Base-by-base conservation (phyloP, 2,329 filamentous ascomycete genomes). In the Pyricularia pennisetigena region DNA sequence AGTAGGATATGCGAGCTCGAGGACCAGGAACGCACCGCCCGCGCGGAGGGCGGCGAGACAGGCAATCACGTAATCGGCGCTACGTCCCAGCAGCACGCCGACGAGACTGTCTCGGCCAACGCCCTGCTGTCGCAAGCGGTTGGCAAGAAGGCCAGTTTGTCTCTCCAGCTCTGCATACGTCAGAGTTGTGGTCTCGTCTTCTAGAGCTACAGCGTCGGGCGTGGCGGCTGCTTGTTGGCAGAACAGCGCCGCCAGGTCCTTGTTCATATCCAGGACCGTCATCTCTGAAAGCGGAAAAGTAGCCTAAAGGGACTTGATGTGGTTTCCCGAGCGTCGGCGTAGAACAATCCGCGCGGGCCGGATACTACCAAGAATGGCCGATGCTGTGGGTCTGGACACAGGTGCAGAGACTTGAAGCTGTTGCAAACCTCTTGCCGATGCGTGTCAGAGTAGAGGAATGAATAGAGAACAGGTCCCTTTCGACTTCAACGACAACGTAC, bases 1-100 rank as follows among this genome's bases (percentile, higher is more conserved):
- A 0, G 89, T 86, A 16, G 91, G 91, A 71, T 94, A 94, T 3
- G 91, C 91, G 65, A 93, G 82, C 78, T 94, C 91, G 3, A 94
- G 85, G 2, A 94, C 91, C 5, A 94, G 82, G 74, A 93, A 94
- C 1, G 91, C 91, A 68, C 91, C 91, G 67, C 91, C 91, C 2
- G 91, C 91, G 69, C 90, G 87, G 57, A 94, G 84, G n/a, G 90
- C 87, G 29, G 91, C 91, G 67, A 94, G 81, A 74, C 89, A 93
- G 20, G 90, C 88, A 76, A 94, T 88, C 70, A 94, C 89, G 78
- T 94, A 93, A 78, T 93, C 85, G 65, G 90, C 90, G 75, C 90
- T 92, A 68, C 91, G 87, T 68, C 87, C 88, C 74, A 94, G 84
- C 67, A 94, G 83, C 61, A 94, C 88, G 67, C 91, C 91, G 35